Evolutionary conservation across 495 filamentous ascomycete species (phyloP).

Genomic region (Lindgomyces ingoldianus): DNA sequence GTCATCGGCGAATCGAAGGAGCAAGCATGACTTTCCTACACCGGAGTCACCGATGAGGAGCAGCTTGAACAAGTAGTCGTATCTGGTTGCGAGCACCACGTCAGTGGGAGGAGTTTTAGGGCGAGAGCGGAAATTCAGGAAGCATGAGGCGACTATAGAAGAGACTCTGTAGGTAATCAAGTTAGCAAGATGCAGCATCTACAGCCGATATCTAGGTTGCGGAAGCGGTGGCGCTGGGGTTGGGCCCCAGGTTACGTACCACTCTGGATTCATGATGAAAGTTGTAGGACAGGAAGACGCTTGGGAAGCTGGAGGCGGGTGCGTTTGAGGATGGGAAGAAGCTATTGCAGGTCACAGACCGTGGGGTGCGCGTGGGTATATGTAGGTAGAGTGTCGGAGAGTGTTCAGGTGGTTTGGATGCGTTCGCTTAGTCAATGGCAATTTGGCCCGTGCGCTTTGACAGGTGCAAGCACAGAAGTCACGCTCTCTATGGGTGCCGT

Average conservation of each 20-base stretch:
- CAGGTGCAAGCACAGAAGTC: background rate
- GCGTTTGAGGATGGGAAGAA: background rate
- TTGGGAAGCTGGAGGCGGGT: background rate
- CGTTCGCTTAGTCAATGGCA: background rate
- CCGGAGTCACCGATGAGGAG: constrained; percentile 99
- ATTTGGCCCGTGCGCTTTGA: background rate
- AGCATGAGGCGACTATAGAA: background rate
- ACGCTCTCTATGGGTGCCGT: no score
- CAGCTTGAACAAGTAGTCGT: constrained; percentile 99
- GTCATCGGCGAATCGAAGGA: constrained; percentile 97
- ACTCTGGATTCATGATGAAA: constrained; percentile 43
- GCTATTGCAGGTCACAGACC: background rate
- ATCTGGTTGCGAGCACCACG: constrained; percentile 53
- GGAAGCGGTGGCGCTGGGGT: constrained; percentile 10
- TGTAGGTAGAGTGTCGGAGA: background rate
- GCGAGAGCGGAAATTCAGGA: background rate
- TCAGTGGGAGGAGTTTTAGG: background rate
- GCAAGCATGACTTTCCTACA: constrained; percentile 98
- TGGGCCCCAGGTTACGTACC: constrained; percentile 37
- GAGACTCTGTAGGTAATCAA: constrained; percentile 15
- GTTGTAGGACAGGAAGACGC: background rate
- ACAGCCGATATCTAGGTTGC: constrained; percentile 5
- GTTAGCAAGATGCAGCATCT: constrained; percentile 19
- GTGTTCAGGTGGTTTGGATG: background rate
- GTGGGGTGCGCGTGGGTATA: background rate